A percentile compares a stretch with the other conserved stretches of the same genome.
phyloP scores from a whole-genome alignment of 441 rosid species.

The Erodium texanum region DNA sequence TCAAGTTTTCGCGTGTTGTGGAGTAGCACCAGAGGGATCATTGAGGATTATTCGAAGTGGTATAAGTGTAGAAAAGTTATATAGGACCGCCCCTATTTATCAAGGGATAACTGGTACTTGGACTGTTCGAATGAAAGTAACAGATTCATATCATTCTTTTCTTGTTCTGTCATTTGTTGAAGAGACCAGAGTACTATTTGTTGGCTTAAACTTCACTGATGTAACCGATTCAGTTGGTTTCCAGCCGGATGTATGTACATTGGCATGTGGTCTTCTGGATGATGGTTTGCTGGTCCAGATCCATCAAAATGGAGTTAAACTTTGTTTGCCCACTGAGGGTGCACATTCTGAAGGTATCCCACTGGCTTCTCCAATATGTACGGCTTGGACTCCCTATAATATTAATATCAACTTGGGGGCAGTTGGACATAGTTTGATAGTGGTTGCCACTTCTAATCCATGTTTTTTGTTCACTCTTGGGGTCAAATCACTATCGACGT shows the following conservation, averaged over 20 bases:
- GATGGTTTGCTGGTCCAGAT: slow-evolving; percentile 86
- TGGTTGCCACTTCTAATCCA: slow-evolving; percentile 90
- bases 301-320: slow-evolving; percentile 72
- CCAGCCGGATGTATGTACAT: slow-evolving; percentile 84
- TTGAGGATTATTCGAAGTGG: slow-evolving; percentile 87
- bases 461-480: slow-evolving; percentile 74
- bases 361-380: slow-evolving; percentile 60
- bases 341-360: slow-evolving; percentile 79
- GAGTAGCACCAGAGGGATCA: slow-evolving; percentile 92
- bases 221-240: slow-evolving; percentile 95
- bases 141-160: slow-evolving; percentile 77
- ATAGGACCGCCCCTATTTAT: slow-evolving; percentile 80
- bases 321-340: slow-evolving; percentile 77
- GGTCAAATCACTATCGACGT: slow-evolving; percentile 47
- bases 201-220: slow-evolving; percentile 88
- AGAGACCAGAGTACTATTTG: slow-evolving; percentile 91
- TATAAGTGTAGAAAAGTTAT: slow-evolving; percentile 68
- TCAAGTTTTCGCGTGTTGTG: slow-evolving; percentile 94
- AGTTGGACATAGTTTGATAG: slow-evolving; percentile 61
- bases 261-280: slow-evolving; percentile 82
- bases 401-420: slow-evolving; percentile 90
- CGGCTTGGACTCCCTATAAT: slow-evolving; percentile 77
- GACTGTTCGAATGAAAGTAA: slow-evolving; percentile 70
- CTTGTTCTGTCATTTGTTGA: slow-evolving; percentile 92
- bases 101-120: slow-evolving; percentile 91